Base-by-base conservation (phyloP, 2,329 filamentous ascomycete genomes). In the Nectriaceae sp. region DNA sequence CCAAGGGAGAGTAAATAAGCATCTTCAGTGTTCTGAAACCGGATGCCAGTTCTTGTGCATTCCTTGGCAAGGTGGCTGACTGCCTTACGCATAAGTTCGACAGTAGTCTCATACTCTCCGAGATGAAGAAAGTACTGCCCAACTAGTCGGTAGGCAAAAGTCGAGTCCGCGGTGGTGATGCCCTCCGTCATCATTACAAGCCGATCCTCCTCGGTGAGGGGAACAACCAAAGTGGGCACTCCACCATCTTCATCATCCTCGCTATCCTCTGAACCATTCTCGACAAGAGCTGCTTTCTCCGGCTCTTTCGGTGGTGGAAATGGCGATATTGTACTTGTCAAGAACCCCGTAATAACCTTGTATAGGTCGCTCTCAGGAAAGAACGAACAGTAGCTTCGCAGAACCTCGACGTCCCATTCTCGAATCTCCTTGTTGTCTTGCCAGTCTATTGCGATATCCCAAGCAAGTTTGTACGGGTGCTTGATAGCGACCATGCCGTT, bases 401-500 rank as follows among this genome's bases (percentile, higher is more conserved):
- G 73, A n/a, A 93, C 75, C 37, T 82, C 83, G 37, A 83, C 80
- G 63, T 97, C 92, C 75, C 90, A 88, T 21, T 90, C 82, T n/a
- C 79, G 75, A 40, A 94, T 79, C 40, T 82, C 82, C 59, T 89
- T 84, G 36, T 84, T 75, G 67, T 97, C 92, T 57, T 88, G 82
- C 89, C 93, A 97, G 64, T 97, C 90, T 49, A 99, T 77, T 22
- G 88, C 81, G 52, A 97, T 87, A 60, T 90, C 87, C 95, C 95
- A 99, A 0, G 94, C 94, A 15, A 95, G 77, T 54, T 87, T 83
- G 70, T 87, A 96, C 0, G 90, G 89, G 60, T 97, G 91, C 60
- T 93, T 92, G 66, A 99, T 94, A 50, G 96, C 89, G 52, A 99
- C 93, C 89, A 99, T 96, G 52, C 93, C 94, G 54, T 86, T 84